Conservation (phyloP, 495 filamentous ascomycete genomes). For the Elasticomyces elasticus region DNA sequence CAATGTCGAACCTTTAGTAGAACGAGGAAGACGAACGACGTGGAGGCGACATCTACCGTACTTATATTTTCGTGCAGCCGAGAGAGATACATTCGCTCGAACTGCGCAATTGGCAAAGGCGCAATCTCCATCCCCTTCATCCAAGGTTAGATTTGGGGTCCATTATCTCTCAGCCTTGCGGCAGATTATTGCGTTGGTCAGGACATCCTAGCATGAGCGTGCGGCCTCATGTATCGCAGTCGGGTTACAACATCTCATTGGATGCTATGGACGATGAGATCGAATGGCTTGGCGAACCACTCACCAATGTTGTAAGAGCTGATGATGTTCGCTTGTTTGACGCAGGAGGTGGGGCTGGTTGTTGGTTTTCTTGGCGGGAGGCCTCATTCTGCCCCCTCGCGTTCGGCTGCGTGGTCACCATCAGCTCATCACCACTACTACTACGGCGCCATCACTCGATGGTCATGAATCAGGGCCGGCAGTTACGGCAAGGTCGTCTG, state of each 20-base stretch:
- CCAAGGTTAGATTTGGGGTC: no score
- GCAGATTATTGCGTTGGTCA: background rate
- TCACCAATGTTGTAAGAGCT: background rate
- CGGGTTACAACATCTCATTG: background rate
- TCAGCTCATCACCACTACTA: background rate
- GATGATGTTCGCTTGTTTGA: background rate
- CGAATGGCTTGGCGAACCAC: no score
- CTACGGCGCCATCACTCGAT: no score
- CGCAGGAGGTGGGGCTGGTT: background rate
- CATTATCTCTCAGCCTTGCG: background rate
- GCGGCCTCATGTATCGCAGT: background rate
- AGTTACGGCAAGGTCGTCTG: no score
- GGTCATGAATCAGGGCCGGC: no score
- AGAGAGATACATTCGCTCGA: no score
- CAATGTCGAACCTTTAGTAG: no score
- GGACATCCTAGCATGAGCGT: background rate
- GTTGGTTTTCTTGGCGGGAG: background rate
- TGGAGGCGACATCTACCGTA: no score
- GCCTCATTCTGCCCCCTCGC: background rate
- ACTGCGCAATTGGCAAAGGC: no score
- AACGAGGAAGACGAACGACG: no score
- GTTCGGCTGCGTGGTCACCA: background rate
- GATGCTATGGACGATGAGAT: background rate
- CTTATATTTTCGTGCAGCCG: no score
- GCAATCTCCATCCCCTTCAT: no score